Conservation (phyloP, 805 yeast species). For the Kazachstania bromeliacearum region DNA sequence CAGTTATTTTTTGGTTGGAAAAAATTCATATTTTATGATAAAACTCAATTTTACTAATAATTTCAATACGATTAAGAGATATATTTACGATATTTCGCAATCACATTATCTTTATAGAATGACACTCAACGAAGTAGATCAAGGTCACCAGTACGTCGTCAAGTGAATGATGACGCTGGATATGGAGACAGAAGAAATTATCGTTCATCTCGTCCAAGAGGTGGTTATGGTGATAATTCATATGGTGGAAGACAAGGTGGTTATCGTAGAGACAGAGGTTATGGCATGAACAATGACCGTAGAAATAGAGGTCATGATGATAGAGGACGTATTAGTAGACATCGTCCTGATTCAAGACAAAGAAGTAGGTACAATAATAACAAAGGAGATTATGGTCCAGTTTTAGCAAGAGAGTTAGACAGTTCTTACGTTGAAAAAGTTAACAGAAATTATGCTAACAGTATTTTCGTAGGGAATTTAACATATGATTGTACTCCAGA, state of each 20-base stretch:
- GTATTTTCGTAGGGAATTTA: constrained; percentile 65
- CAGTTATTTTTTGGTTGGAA: no score
- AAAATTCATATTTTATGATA: background rate
- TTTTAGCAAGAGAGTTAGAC: constrained; percentile 17
- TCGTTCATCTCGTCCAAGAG: constrained; percentile 4
- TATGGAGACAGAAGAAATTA: constrained; percentile 4
- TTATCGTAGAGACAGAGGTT: constrained; percentile 11
- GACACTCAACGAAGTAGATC: constrained; percentile 14
- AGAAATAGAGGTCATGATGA: constrained; percentile 14
- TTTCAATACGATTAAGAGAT: background rate
- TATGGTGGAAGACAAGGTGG: constrained; percentile 1
- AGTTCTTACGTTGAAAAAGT: constrained; percentile 30
- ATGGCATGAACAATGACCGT: constrained; percentile 5
- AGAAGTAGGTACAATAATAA: constrained; percentile 5
- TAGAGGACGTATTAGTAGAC: constrained; percentile 16
- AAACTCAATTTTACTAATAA: constrained; percentile 1
- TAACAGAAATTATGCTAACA: constrained; percentile 55
- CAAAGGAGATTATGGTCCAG: constrained; percentile 23
- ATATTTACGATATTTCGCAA: no score
- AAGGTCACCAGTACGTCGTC: constrained; percentile 17
- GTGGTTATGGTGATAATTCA: constrained; percentile 11
- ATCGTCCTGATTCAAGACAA: constrained; percentile 12
- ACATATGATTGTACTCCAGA: constrained; percentile 54
- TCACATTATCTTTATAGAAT: constrained; percentile 1
- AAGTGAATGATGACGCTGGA: constrained; percentile 2